Evolutionary conservation across 2,329 filamentous ascomycete genomes (phyloP).

Genomic region (Domatiomyces catenatus): DNA sequence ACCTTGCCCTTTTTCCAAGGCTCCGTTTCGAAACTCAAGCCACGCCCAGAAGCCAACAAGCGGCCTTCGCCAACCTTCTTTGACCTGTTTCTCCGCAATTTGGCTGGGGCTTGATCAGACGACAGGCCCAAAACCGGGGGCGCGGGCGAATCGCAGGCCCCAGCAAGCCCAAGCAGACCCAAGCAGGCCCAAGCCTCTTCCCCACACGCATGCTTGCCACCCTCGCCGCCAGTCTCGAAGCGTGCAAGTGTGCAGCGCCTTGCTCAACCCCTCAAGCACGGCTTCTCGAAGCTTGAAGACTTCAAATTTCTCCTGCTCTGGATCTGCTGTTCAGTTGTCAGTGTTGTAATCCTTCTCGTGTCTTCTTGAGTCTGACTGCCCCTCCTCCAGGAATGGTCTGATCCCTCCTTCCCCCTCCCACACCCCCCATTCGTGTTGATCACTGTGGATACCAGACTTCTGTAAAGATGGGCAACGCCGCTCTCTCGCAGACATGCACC

Average conservation of each 20-base stretch:
- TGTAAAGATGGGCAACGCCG: background rate
- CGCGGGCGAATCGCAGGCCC: background rate
- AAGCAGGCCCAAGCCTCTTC: no score
- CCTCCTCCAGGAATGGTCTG: background rate
- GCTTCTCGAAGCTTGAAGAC: background rate
- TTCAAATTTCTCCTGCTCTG: background rate
- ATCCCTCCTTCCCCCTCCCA: no score
- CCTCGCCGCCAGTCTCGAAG: constrained; percentile 2
- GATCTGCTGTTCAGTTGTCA: background rate
- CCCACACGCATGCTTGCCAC: background rate
- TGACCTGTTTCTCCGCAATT: background rate
- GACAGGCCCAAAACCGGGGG: background rate
- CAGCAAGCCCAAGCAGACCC: no score
- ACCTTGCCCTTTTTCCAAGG: background rate
- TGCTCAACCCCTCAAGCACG: constrained; percentile 2
- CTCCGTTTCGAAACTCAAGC: background rate
- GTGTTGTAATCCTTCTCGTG: background rate
- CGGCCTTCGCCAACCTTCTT: background rate
- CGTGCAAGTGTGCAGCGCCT: constrained; percentile 2
- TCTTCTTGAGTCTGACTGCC: background rate
- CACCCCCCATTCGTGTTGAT: background rate
- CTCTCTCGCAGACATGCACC: background rate
- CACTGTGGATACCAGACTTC: background rate
- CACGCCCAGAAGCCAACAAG: background rate
- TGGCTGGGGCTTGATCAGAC: background rate